Percentiles rank a stretch among this genome's conserved stretches.
These are phyloP conservation scores for Funneliformis caledonium DNA, from an alignment of 371 early-diverging fungal genomes.

Conservation along the genomic window DNA sequence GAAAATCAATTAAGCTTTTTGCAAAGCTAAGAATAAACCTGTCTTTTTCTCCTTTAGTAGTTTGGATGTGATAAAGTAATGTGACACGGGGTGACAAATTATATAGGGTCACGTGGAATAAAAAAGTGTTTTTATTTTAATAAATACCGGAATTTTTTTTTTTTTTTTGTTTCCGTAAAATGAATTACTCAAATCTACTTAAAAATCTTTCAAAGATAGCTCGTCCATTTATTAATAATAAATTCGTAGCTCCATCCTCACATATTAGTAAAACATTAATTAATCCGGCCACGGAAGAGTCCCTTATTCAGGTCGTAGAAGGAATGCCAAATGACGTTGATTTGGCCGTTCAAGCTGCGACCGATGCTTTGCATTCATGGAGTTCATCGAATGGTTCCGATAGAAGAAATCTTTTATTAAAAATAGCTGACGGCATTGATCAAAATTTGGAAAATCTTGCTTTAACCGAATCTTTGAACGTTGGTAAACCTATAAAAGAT, in stretches of 20 bases:
- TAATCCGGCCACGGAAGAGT: constrained; percentile 55
- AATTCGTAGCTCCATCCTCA: constrained; percentile 49
- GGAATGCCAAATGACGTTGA: constrained; percentile 55
- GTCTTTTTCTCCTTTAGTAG: too few relatives aligned
- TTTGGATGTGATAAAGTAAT: too few relatives aligned
- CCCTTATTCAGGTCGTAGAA: constrained; percentile 44
- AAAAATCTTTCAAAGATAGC: constrained; percentile 43
- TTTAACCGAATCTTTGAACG: constrained; percentile 79
- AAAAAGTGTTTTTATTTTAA: too few relatives aligned
- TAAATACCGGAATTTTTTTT: not conserved
- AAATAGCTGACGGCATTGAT: constrained; percentile 75
- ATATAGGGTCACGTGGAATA: too few relatives aligned
- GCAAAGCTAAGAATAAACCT: not conserved
- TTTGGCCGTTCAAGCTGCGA: constrained; percentile 56
- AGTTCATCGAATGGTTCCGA: constrained; percentile 44
- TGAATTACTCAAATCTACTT: not conserved
- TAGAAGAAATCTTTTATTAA: constrained; percentile 54
- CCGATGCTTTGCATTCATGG: constrained; percentile 52
- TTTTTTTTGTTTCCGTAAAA: not conserved
- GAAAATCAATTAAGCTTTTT: not conserved
- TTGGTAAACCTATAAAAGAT: constrained; percentile 79
- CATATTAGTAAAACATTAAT: constrained; percentile 45
- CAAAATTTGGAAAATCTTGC: constrained; percentile 71
- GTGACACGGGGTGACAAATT: too few relatives aligned
- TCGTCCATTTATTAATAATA: constrained; percentile 59